These are phyloP conservation scores for Populus tomentosa DNA, from an alignment of 441 rosid genomes.

Conservation along the genomic window DNA sequence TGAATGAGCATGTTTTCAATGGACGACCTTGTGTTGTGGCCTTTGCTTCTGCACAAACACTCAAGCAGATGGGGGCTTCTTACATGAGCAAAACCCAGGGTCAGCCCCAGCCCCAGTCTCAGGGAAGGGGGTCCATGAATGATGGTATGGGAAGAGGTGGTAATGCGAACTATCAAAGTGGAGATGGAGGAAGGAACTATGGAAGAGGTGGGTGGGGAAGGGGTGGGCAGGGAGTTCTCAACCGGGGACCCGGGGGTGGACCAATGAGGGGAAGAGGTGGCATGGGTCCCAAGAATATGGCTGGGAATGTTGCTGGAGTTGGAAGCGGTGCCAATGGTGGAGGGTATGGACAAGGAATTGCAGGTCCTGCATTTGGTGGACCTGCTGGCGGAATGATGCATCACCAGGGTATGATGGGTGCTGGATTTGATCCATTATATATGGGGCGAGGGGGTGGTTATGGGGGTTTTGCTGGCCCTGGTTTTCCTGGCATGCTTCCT, in stretches of 20 bases:
- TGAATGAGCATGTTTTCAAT: constrained; percentile 76
- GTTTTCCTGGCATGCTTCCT: constrained; percentile 81
- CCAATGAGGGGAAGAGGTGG: constrained; percentile 73
- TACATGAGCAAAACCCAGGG: constrained; percentile 59
- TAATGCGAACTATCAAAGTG: constrained; percentile 67
- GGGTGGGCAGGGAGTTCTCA: constrained; percentile 69
- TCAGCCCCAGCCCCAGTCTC: constrained; percentile 60
- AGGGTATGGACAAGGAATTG: constrained; percentile 75
- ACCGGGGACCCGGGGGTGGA: constrained; percentile 78
- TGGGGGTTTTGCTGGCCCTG: constrained; percentile 84
- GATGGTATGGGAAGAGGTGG: constrained; percentile 68
- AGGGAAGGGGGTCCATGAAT: constrained; percentile 58
- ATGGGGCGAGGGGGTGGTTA: constrained; percentile 87
- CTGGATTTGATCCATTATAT: constrained; percentile 83
- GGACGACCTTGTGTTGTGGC: constrained; percentile 95
- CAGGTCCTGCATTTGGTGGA: constrained; percentile 75
- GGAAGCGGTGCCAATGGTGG: constrained; percentile 54
- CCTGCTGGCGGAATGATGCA: constrained; percentile 71
- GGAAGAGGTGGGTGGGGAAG: constrained; percentile 93
- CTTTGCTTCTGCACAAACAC: constrained; percentile 84
- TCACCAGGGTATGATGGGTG: constrained; percentile 89
- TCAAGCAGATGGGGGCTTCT: constrained; percentile 83
- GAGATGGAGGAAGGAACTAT: constrained; percentile 72
- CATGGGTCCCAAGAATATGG: constrained; percentile 65
- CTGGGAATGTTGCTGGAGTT: constrained; percentile 36